These are phyloP conservation scores for Fusarium euwallaceae DNA, from an alignment of 2,329 filamentous ascomycete genomes.

Conservation along the genomic window DNA sequence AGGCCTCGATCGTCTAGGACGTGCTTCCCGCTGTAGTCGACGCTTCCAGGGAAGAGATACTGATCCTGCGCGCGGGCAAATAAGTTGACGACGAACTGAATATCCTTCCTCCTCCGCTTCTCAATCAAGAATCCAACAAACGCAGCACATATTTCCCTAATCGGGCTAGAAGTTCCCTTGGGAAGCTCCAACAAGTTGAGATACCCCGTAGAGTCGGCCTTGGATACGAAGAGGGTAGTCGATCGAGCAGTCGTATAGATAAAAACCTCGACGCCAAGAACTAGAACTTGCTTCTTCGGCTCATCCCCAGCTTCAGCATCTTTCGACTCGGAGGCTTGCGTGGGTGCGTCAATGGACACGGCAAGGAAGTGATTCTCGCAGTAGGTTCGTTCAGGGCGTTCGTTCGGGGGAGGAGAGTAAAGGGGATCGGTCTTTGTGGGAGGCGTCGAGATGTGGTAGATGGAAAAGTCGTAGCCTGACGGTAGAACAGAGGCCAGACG, in stretches of 20 bases:
- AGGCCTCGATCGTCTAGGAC: slow-evolving; percentile 90
- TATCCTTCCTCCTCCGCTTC: slow-evolving; percentile 72
- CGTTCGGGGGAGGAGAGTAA: slow-evolving; percentile 81
- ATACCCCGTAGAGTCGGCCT: slow-evolving; percentile 96
- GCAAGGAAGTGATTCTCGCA: slow-evolving; percentile 85
- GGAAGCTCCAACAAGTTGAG: slow-evolving; percentile 75
- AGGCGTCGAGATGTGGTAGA: slow-evolving; percentile 90
- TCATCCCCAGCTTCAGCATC: slow-evolving; percentile 35
- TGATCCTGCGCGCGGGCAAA: slow-evolving; percentile 94
- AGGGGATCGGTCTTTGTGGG: slow-evolving; percentile 81
- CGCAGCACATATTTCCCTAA: slow-evolving; percentile 78
- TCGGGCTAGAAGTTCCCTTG: slow-evolving; percentile 75
- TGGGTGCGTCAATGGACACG: slow-evolving; percentile 59
- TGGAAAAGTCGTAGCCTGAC: slow-evolving; percentile 69
- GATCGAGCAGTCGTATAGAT: slow-evolving; percentile 85
- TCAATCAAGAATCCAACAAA: slow-evolving; percentile 84
- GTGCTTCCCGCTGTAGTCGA: slow-evolving; percentile 88
- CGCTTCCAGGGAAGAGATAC: slow-evolving; percentile 94
- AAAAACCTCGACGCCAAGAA: slow-evolving; percentile 88
- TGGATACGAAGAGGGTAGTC: slow-evolving; percentile 93
- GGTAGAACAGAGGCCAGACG: slow-evolving; percentile 66
- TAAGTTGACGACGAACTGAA: slow-evolving; percentile 83
- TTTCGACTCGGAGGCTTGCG: slow-evolving; percentile 29
- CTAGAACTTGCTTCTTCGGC: slow-evolving; percentile 67
- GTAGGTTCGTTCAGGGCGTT: slow-evolving; percentile 81